A percentile compares a stretch with the other conserved stretches of the same genome.
Evolutionary conservation across 2,329 filamentous ascomycete species (phyloP).

Genomic region (Cercospora zeina): DNA sequence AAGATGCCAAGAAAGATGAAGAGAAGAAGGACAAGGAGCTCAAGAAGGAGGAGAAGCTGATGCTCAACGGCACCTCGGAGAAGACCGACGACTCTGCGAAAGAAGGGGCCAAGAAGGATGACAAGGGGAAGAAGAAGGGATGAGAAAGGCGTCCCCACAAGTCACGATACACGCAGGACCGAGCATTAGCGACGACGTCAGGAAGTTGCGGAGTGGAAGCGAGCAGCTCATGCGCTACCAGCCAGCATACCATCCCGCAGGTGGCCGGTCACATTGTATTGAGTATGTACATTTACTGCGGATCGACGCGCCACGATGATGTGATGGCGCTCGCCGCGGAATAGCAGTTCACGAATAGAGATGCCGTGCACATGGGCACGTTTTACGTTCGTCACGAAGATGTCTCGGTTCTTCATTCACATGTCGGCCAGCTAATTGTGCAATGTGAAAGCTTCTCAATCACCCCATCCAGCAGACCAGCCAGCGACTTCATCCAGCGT

Average conservation of each 20-base stretch:
- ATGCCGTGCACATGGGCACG: background rate
- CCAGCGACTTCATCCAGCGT: conserved; percentile 70
- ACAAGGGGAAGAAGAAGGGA: conserved; percentile 57
- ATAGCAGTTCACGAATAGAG: conserved; percentile 13
- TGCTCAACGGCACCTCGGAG: conserved; percentile 57
- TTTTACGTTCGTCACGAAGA: background rate
- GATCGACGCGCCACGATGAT: conserved; percentile 1
- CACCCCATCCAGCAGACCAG: conserved; percentile 56
- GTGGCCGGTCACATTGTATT: conserved; percentile 17
- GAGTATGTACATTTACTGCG: conserved; percentile 31
- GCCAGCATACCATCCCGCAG: conserved; percentile 17
- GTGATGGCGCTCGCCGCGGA: background rate
- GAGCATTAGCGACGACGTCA: conserved; percentile 27
- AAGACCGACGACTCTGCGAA: conserved; percentile 51
- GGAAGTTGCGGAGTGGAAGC: conserved; percentile 23
- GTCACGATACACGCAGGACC: conserved; percentile 8
- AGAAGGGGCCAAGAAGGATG: conserved; percentile 56
- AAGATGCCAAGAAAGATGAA: conserved; percentile 75
- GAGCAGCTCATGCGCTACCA: conserved; percentile 23
- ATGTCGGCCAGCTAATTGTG: background rate
- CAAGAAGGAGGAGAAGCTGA: conserved; percentile 66
- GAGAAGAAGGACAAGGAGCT: conserved; percentile 53
- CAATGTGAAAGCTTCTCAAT: conserved; percentile 28
- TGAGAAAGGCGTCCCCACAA: conserved; percentile 35
- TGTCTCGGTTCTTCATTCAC: too few relatives aligned